These are phyloP conservation scores for Nemania sp. DNA, from an alignment of 2,329 filamentous ascomycete genomes.

Conservation along the genomic window DNA sequence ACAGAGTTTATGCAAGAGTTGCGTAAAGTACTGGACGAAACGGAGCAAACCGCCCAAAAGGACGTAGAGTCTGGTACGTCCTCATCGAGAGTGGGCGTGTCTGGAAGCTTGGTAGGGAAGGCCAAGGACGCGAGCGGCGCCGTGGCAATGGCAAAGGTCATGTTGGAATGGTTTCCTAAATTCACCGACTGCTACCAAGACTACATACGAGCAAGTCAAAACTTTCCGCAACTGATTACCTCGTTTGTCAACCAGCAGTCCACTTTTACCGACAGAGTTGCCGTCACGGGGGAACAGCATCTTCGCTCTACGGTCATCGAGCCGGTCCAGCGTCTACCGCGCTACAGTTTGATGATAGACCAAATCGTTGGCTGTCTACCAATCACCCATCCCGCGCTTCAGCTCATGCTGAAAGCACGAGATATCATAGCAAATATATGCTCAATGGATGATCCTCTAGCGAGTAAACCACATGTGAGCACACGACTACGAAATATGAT, in stretches of 20 bases:
- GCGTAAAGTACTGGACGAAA: constrained; percentile 81
- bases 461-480: constrained; percentile 78
- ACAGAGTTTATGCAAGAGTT: constrained; percentile 82
- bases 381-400: constrained; percentile 85
- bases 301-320: constrained; percentile 94
- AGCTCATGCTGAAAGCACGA: constrained; percentile 84
- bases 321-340: constrained; percentile 91
- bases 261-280: constrained; percentile 82
- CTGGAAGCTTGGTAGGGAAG: constrained; percentile 59
- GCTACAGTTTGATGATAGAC: constrained; percentile 96
- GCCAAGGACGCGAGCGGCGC: constrained; percentile 81
- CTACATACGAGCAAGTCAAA: constrained; percentile 90
- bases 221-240: constrained; percentile 85
- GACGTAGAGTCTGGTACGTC: constrained; percentile 75
- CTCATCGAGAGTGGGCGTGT: constrained; percentile 57
- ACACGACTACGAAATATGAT: constrained; percentile 81
- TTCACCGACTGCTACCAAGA: constrained; percentile 93
- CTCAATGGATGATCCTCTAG: constrained; percentile 81
- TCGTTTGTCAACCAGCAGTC: constrained; percentile 83
- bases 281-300: constrained; percentile 88
- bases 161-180: constrained; percentile 91
- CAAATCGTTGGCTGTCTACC: constrained; percentile 90
- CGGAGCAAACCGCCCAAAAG: constrained; percentile 80
- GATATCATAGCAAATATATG: constrained; percentile 98
- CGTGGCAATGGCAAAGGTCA: constrained; percentile 79